phyloP scores from a whole-genome alignment of 352 stramenopile genomes.

The Phytophthora colocasiae region DNA sequence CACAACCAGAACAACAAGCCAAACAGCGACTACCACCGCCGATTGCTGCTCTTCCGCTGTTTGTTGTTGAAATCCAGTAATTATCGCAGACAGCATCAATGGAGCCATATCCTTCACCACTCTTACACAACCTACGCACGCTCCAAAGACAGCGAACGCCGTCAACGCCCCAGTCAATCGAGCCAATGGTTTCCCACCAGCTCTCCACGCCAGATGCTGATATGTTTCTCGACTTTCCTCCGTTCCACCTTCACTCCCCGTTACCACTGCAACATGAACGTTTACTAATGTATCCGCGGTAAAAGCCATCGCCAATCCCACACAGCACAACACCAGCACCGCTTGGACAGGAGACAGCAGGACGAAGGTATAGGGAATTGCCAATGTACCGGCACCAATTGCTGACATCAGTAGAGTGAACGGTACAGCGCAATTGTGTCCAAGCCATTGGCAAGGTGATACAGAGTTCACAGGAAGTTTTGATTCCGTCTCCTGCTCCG shows the following conservation, averaged over 20 bases:
- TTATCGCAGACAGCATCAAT: slow-evolving; percentile 48
- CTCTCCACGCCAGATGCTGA: slow-evolving; percentile 65
- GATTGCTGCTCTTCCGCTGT: slow-evolving; percentile 41
- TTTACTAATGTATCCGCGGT: slow-evolving; percentile 71
- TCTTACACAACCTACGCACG: slow-evolving; percentile 74
- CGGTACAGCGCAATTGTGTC: slow-evolving; percentile 39
- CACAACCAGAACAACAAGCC: slow-evolving; percentile 65
- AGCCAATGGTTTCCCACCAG: slow-evolving; percentile 58
- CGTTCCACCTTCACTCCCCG: slow-evolving; percentile 18
- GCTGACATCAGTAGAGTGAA: slow-evolving; percentile 70
- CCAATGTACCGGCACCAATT: slow-evolving; percentile 61
- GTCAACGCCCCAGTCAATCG: slow-evolving; percentile 65
- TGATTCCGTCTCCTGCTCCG: neutral
- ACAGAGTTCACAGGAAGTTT: neutral
- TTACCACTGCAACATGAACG: slow-evolving; percentile 64
- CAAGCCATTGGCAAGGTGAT: slow-evolving; percentile 34
- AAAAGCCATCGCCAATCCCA: slow-evolving; percentile 75
- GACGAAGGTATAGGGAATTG: slow-evolving; percentile 76
- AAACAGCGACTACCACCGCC: slow-evolving; percentile 50
- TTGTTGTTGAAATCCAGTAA: slow-evolving; percentile 28
- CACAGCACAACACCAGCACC: slow-evolving; percentile 49
- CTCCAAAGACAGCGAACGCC: slow-evolving; percentile 79
- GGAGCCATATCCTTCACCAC: slow-evolving; percentile 81
- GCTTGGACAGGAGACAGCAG: slow-evolving; percentile 53
- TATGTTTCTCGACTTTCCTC: slow-evolving; percentile 67